Conservation (phyloP, 768 basidiomycete genomes). For the Phylloporus sp. region DNA sequence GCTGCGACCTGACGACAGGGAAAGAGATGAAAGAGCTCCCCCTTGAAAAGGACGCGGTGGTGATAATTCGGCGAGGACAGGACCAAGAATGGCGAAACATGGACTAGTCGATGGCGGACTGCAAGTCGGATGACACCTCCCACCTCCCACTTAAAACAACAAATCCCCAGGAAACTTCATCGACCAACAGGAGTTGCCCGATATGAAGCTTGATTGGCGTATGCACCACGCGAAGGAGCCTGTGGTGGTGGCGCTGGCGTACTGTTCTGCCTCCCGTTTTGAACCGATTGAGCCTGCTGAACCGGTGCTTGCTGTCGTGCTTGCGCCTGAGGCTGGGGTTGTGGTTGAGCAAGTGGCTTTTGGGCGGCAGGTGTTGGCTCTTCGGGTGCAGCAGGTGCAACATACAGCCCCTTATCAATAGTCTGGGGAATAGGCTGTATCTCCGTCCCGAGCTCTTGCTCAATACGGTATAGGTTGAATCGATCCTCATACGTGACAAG, state of each 20-base stretch:
- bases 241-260: constrained; percentile 21
- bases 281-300: constrained; percentile 22
- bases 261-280: constrained; percentile 30
- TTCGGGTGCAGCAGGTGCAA: constrained; percentile 61
- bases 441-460: constrained; percentile 97
- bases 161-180: constrained; percentile 15
- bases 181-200: constrained; percentile 28
- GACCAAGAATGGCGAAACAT: constrained; percentile 15
- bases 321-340: constrained; percentile 31
- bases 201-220: constrained; percentile 24
- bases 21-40: constrained; percentile 13
- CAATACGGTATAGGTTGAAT: constrained; percentile 96
- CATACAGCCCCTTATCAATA: constrained; percentile 92
- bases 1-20: constrained; percentile 7
- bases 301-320: constrained; percentile 24
- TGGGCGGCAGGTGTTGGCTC: constrained; percentile 48
- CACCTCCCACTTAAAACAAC: neutral
- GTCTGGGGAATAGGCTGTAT: constrained; percentile 90
- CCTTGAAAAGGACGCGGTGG: constrained; percentile 8
- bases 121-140: constrained; percentile 10
- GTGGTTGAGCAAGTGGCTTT: constrained; percentile 32
- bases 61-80: constrained; percentile 10
- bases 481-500: constrained; percentile 97
- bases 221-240: constrained; percentile 19
- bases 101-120: constrained; percentile 10